Base-by-base conservation (phyloP, 2,329 filamentous ascomycete genomes). In the Aspergillus clavatus region DNA sequence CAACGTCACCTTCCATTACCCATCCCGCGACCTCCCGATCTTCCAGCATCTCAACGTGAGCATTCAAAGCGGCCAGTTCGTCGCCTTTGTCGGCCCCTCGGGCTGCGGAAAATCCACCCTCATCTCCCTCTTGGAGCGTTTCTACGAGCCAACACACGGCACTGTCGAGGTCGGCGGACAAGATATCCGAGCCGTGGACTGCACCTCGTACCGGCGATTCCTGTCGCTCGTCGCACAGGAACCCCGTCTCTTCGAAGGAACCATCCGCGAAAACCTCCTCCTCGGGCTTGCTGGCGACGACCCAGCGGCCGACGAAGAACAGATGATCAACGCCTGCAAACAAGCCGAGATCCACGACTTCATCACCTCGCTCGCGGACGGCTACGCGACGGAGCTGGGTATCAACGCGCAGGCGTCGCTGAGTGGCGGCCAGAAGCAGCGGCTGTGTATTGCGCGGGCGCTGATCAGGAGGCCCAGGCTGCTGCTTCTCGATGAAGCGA, bases 401-500 rank as follows among this genome's bases (percentile, higher is more conserved):
- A 68, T 65, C 29, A 75, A 78, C 48, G 75, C 74, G 1, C 59
- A 66, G 16, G 61, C 70, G 1, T 66, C 73, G 2, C 67, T 80
- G 7, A 74, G 69, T 12, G 78, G 79, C 2, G 78, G 78, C 0
- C 79, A 81, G 54, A 72, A 75, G 38, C 79, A 82, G 54, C 70
- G 78, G 0, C 67, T 81, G 3, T 73, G 74, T 1, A 77, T 81
- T 29, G 78, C 78, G 1, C 67, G 77, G 7, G 78, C 78, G 0
- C 60, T 82, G 6, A 68, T 81, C 5, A 69, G 77, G 1, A 70
- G 74, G 18, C 78, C 78, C 0, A 59, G 63, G 5, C 58, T 83
- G 3, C 60, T 83, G 2, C 62, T 83, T 0, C 66, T 83, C 0
- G 80, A 83, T 42, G 79, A 83, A 59, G 79, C 80, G 3, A 82